phyloP scores from a whole-genome alignment of 495 filamentous ascomycete genomes.

The Glarea lozoyensis region DNA sequence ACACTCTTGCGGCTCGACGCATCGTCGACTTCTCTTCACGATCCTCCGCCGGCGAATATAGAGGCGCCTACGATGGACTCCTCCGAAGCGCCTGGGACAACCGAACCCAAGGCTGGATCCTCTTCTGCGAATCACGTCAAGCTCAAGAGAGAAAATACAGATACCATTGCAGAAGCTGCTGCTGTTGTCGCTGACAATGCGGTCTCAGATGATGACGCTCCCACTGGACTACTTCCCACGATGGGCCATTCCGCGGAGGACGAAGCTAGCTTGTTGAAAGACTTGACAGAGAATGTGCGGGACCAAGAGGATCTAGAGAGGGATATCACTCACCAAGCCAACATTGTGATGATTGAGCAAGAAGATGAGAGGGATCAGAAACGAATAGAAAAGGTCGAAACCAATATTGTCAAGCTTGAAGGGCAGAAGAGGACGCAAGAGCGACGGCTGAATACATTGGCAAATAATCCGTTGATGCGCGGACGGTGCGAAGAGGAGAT shows the following conservation, averaged over 20 bases:
- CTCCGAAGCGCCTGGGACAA: too few species aligned
- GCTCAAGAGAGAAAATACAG: constrained; percentile 1
- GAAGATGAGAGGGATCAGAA: constrained; percentile 84
- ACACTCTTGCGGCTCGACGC: too few species aligned
- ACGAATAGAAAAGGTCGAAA: constrained; percentile 67
- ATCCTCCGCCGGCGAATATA: too few species aligned
- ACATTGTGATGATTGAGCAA: constrained; percentile 65
- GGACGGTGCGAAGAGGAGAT: constrained; percentile 53
- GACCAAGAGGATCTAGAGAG: constrained; percentile 80
- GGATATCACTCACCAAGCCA: constrained; percentile 66
- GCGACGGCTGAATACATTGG: constrained; percentile 30
- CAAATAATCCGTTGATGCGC: constrained; percentile 32
- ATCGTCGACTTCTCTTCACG: too few species aligned
- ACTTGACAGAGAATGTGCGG: constrained; percentile 63
- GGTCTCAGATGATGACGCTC: constrained; percentile 4
- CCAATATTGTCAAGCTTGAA: constrained; percentile 45
- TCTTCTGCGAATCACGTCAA: neutral
- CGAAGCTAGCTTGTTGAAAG: constrained; percentile 45
- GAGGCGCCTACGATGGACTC: too few species aligned
- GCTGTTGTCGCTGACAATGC: constrained; percentile 14
- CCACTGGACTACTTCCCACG: too few species aligned
- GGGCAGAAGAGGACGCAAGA: constrained; percentile 32
- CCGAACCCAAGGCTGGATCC: neutral
- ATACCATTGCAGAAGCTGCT: constrained; percentile 14
- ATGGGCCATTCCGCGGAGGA: constrained; percentile 6